These are phyloP conservation scores for Phytopythium vexans DNA, from an alignment of 352 stramenopile species.

Conservation along the genomic window DNA sequence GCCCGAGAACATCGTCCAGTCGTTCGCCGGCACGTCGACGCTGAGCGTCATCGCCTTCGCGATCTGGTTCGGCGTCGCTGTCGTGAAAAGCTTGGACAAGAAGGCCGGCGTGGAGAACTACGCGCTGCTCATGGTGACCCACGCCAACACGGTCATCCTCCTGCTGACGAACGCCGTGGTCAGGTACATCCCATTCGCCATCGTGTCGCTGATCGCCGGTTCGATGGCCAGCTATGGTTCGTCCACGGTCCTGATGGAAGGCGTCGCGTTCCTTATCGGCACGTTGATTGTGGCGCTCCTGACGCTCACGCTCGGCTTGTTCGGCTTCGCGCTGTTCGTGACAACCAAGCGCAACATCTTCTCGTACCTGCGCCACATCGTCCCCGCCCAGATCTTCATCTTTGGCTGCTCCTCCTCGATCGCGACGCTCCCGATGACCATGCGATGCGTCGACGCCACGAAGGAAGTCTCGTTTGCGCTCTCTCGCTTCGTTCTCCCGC, in stretches of 20 bases:
- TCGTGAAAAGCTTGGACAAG: conserved; percentile 58
- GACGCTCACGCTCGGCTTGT: conserved; percentile 44
- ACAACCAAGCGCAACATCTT: conserved; percentile 63
- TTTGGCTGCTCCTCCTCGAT: conserved; percentile 80
- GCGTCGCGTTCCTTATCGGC: conserved; percentile 46
- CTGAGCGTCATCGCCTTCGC: conserved; percentile 78
- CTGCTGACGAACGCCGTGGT: conserved; percentile 75
- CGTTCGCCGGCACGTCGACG: conserved; percentile 49
- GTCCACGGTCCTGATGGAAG: conserved; percentile 38
- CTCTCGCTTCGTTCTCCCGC: conserved; percentile 58
- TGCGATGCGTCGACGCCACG: conserved; percentile 69
- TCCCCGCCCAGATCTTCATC: conserved; percentile 75
- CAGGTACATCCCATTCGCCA: conserved; percentile 58
- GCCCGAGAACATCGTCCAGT: conserved; percentile 68
- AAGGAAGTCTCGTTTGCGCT: conserved; percentile 59
- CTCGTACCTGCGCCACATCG: conserved; percentile 58
- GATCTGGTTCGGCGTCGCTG: conserved; percentile 57
- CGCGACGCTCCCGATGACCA: conserved; percentile 71
- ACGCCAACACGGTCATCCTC: conserved; percentile 64
- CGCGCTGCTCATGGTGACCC: conserved; percentile 56
- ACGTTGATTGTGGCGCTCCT: conserved; percentile 45
- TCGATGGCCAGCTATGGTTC: conserved; percentile 55
- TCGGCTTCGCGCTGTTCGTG: conserved; percentile 50
- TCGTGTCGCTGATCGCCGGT: conserved; percentile 71
- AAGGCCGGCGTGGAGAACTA: conserved; percentile 56